Percentiles rank a stretch among this genome's conserved stretches.
Conservation (phyloP, 441 rosid species). For the Aleurites moluccanus region DNA sequence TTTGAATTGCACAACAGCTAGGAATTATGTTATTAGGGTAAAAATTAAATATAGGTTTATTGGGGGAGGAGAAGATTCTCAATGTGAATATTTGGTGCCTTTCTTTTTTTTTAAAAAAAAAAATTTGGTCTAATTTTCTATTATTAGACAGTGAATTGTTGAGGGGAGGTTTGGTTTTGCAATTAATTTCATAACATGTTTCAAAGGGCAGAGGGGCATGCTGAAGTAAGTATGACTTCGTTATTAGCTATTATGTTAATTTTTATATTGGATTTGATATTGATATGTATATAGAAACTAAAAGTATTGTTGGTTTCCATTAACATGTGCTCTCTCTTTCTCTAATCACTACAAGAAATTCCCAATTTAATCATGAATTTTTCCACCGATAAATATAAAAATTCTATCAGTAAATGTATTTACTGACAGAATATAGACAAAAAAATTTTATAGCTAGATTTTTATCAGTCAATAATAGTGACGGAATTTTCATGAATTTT, state of each 20-base stretch:
- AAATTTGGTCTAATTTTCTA: neutral
- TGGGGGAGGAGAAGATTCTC: constrained; percentile 14
- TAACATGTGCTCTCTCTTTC: neutral
- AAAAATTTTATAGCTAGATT: no score
- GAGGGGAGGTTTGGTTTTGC: neutral
- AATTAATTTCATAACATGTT: constrained; percentile 7
- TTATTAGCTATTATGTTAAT: neutral
- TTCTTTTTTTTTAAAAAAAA: constrained; percentile 1
- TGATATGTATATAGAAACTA: neutral
- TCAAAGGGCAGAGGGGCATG: neutral
- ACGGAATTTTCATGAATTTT: no score
- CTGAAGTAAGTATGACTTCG: neutral
- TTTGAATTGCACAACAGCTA: neutral
- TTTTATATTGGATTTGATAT: neutral
- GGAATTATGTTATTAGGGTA: neutral
- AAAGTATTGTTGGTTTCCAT: neutral
- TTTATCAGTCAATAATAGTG: no score
- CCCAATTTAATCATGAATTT: no score
- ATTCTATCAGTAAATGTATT: no score
- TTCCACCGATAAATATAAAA: no score
- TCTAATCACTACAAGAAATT: no score
- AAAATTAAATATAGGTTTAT: constrained; percentile 15
- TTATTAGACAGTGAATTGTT: constrained; percentile 2
- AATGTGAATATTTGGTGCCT: constrained; percentile 16
- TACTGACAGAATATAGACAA: no score